A percentile compares a stretch with the other conserved stretches of the same genome.
phyloP scores from a whole-genome alignment of 106 monocot genomes.

The Allium fistulosum region DNA sequence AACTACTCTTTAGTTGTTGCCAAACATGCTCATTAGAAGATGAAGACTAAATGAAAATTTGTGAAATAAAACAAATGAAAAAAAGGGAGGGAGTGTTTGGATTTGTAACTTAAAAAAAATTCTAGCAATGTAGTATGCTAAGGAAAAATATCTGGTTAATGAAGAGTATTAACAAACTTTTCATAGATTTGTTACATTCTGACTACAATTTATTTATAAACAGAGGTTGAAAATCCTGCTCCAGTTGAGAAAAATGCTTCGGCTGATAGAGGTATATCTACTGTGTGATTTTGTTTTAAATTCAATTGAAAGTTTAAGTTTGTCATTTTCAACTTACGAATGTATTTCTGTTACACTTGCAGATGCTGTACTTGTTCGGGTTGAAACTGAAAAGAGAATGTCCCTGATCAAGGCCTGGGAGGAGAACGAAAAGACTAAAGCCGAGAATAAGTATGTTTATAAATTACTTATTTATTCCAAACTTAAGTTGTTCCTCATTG shows the following conservation, averaged over 20 bases:
- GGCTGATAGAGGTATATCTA: constrained; percentile 26
- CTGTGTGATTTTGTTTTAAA: not conserved
- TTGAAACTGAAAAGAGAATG: constrained; percentile 42
- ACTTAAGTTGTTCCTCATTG: not conserved
- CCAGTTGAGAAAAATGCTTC: constrained; percentile 20
- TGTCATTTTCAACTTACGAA: not conserved
- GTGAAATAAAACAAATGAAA: too few relatives aligned
- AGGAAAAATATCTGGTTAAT: too few relatives aligned
- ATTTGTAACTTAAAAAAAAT: too few relatives aligned
- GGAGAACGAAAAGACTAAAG: constrained; percentile 39
- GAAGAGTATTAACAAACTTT: too few relatives aligned
- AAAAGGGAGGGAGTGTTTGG: too few relatives aligned
- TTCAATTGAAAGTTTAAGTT: not conserved
- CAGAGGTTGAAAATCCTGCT: constrained; percentile 29
- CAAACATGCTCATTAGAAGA: too few relatives aligned
- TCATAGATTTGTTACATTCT: too few relatives aligned
- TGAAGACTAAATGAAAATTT: too few relatives aligned
- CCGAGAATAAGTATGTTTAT: constrained; percentile 40
- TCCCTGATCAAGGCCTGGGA: constrained; percentile 46
- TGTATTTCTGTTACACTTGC: not conserved
- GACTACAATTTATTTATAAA: not conserved
- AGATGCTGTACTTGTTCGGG: constrained; percentile 26
- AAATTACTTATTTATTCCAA: not conserved
- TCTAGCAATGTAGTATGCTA: too few relatives aligned
- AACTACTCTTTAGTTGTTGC: too few relatives aligned